Percentiles rank a stretch among this genome's conserved stretches.
These are phyloP conservation scores for Neospermospora avenae DNA, from an alignment of 2,329 filamentous ascomycete genomes.

Conservation along the genomic window DNA sequence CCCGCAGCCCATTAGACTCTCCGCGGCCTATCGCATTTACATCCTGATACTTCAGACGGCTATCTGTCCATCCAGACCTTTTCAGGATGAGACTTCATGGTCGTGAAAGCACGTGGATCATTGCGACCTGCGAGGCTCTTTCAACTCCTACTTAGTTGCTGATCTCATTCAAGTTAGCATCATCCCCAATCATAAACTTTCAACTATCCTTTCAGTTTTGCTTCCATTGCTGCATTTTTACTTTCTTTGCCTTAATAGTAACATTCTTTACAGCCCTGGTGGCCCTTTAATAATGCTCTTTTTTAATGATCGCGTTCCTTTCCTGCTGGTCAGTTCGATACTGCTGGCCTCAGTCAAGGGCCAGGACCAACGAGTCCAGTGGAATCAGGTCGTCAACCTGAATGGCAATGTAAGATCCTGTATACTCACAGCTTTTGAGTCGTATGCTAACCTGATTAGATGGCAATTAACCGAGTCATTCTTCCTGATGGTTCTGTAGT, in stretches of 20 bases:
- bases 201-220: background rate
- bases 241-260: background rate
- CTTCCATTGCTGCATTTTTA: no score
- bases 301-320: background rate
- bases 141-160: background rate
- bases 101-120: background rate
- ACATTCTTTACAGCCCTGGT: slow-evolving; percentile 1
- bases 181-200: background rate
- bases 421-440: background rate
- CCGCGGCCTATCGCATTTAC: no score
- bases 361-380: slow-evolving; percentile 19
- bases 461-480: slow-evolving; percentile 15
- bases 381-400: slow-evolving; percentile 21
- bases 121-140: background rate
- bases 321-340: slow-evolving; percentile 4
- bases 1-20: no score
- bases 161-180: background rate
- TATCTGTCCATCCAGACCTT: background rate
- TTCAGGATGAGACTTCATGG: background rate
- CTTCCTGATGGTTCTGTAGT: slow-evolving; percentile 21
- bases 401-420: slow-evolving; percentile 20
- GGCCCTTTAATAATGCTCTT: slow-evolving; percentile 2
- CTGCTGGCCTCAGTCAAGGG: slow-evolving; percentile 4
- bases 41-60: background rate
- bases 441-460: background rate